phyloP scores from a whole-genome alignment of 441 rosid species.

The Populus hybrid region DNA sequence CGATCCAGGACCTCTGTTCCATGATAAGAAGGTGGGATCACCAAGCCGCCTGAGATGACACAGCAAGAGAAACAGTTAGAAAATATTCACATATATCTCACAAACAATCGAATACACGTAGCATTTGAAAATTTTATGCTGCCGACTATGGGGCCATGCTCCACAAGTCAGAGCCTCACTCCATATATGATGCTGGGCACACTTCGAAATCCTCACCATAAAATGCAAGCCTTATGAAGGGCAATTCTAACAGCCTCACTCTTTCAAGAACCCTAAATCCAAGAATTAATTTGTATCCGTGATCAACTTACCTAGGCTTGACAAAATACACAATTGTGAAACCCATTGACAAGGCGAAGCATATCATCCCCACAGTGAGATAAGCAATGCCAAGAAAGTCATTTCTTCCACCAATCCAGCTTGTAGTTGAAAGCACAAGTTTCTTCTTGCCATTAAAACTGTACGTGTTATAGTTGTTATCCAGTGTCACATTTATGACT shows the following conservation, averaged over 20 bases:
- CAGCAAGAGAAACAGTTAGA: neutral
- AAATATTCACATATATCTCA: neutral
- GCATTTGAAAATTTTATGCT: neutral
- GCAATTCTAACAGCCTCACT: slow-evolving; percentile 1
- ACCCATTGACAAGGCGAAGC: slow-evolving; percentile 79
- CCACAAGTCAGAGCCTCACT: neutral
- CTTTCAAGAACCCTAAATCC: neutral
- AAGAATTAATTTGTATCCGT: neutral
- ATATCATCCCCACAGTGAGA: slow-evolving; percentile 71
- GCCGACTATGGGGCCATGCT: neutral
- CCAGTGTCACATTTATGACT: slow-evolving; percentile 42
- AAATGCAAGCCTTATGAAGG: neutral
- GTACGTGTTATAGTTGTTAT: slow-evolving; percentile 77
- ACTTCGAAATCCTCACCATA: neutral
- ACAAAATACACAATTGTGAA: slow-evolving; percentile 74
- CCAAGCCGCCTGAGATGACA: slow-evolving; percentile 74
- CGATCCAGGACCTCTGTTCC: slow-evolving; percentile 75
- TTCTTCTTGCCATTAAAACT: slow-evolving; percentile 78
- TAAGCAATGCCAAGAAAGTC: slow-evolving; percentile 85
- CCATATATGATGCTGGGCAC: neutral
- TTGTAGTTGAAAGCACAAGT: slow-evolving; percentile 78
- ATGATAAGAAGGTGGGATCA: slow-evolving; percentile 86
- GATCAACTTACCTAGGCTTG: slow-evolving; percentile 68
- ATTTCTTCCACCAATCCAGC: slow-evolving; percentile 91
- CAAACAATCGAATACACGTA: neutral